Percentiles rank a stretch among this genome's conserved stretches.
Conservation (phyloP, 2,329 filamentous ascomycete genomes). For the Aschersonia sp. region DNA sequence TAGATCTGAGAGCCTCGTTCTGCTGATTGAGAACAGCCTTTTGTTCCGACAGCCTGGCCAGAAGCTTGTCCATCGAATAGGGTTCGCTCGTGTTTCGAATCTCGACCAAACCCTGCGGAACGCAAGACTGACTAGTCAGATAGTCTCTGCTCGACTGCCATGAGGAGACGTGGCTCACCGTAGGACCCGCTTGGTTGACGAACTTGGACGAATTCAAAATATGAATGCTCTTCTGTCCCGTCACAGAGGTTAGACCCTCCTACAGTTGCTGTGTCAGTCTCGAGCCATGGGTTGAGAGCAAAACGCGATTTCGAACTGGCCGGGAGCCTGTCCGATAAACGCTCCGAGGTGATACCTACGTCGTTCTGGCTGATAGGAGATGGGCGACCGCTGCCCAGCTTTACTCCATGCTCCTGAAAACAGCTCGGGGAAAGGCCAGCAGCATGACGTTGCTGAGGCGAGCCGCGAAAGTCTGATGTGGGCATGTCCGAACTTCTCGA, state of each 20-base stretch:
- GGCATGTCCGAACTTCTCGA: constrained; percentile 13
- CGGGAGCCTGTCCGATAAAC: not conserved
- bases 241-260: constrained; percentile 7
- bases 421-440: not conserved
- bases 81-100: constrained; percentile 18
- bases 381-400: constrained; percentile 5
- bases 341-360: constrained; percentile 7
- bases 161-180: constrained; percentile 23
- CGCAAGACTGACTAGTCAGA: constrained; percentile 5
- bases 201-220: constrained; percentile 38
- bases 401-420: constrained; percentile 9
- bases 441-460: constrained; percentile 13
- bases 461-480: constrained; percentile 11
- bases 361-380: constrained; percentile 4
- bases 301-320: not conserved
- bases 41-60: constrained; percentile 62
- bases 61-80: constrained; percentile 54
- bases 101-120: constrained; percentile 19
- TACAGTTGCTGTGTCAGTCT: constrained; percentile 3
- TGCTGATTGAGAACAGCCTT: constrained; percentile 45
- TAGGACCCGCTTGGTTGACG: constrained; percentile 36
- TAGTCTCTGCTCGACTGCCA: not conserved
- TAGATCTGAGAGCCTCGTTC: constrained; percentile 33
- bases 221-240: constrained; percentile 27
- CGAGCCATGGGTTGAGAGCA: not conserved